Percentiles rank a stretch among this genome's conserved stretches.
Conservation (phyloP, 2,329 filamentous ascomycete species). For the Microdochium nivale region DNA sequence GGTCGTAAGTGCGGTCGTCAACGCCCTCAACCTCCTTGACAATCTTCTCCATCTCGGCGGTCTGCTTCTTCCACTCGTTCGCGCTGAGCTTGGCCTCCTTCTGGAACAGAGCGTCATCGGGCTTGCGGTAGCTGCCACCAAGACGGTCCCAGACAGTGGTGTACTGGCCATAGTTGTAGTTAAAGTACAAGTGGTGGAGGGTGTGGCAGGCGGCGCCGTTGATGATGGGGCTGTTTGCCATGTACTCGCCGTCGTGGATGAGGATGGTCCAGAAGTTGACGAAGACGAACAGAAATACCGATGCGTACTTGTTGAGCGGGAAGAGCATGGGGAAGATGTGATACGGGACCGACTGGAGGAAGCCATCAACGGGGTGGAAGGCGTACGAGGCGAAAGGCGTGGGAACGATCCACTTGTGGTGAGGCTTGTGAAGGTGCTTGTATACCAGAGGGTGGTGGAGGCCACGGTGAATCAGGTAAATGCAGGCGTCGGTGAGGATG, state of each 20-base stretch:
- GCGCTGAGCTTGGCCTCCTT: slow-evolving; percentile 80
- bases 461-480: slow-evolving; percentile 73
- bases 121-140: slow-evolving; percentile 77
- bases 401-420: slow-evolving; percentile 99
- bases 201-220: slow-evolving; percentile 94
- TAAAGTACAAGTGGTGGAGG: slow-evolving; percentile 81
- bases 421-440: slow-evolving; percentile 88
- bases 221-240: slow-evolving; percentile 81
- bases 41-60: slow-evolving; percentile 65
- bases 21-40: slow-evolving; percentile 60
- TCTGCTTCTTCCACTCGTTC: slow-evolving; percentile 71
- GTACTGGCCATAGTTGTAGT: slow-evolving; percentile 93
- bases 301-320: slow-evolving; percentile 84
- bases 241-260: slow-evolving; percentile 93
- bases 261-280: slow-evolving; percentile 97
- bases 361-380: slow-evolving; percentile 92
- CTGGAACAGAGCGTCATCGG: slow-evolving; percentile 77
- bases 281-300: slow-evolving; percentile 77
- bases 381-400: slow-evolving; percentile 88
- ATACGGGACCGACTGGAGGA: slow-evolving; percentile 80
- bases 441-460: slow-evolving; percentile 69
- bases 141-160: slow-evolving; percentile 87
- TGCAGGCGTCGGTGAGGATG: slow-evolving; percentile 66
- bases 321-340: slow-evolving; percentile 90
- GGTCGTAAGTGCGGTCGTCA: slow-evolving; percentile 42